phyloP scores from a whole-genome alignment of 2,329 filamentous ascomycete species.

The Penicillium sp. region DNA sequence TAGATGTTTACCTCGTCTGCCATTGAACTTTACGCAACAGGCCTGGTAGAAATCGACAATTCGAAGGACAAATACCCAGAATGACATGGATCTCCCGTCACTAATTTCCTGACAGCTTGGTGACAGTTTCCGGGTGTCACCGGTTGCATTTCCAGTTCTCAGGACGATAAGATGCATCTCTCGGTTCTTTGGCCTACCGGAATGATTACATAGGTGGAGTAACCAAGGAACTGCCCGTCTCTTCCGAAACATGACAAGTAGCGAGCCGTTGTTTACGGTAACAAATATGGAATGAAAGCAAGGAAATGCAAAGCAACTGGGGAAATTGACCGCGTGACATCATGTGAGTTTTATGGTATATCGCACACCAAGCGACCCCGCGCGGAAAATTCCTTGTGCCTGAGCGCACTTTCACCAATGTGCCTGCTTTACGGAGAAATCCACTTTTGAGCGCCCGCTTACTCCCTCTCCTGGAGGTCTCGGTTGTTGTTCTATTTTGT shows the following conservation, averaged over 20 bases:
- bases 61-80: background rate
- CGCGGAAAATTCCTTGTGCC: conserved; percentile 7
- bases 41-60: background rate
- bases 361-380: background rate
- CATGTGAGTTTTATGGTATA: background rate
- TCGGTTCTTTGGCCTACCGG: background rate
- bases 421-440: background rate
- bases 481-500: background rate
- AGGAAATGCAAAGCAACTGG: background rate
- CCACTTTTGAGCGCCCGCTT: background rate
- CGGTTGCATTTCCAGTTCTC: conserved; percentile 1
- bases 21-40: background rate
- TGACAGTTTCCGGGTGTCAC: conserved; percentile 1
- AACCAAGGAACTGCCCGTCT: conserved; percentile 6
- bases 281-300: background rate
- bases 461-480: background rate
- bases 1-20: background rate
- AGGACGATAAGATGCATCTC: background rate
- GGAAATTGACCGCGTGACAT: conserved; percentile 3
- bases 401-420: conserved; percentile 1
- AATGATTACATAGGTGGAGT: background rate
- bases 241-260: conserved; percentile 10
- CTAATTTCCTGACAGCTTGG: background rate
- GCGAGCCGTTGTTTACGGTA: background rate
- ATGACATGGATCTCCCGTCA: background rate